Evolutionary conservation across 306 rosid genomes (phyloP).

Genomic region (Comarum palustre): DNA sequence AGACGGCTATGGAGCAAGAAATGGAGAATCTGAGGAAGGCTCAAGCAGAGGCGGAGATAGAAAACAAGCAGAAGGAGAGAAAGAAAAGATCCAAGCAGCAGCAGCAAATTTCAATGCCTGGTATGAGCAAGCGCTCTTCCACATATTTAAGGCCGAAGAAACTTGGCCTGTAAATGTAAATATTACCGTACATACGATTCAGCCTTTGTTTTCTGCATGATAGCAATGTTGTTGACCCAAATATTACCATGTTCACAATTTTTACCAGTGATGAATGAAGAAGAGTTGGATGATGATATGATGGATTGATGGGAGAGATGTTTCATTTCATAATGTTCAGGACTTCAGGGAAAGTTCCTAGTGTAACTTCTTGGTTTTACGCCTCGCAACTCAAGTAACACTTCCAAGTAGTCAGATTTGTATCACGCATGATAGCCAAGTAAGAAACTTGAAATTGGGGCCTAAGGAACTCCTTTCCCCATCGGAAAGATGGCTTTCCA

Average conservation of each 20-base stretch:
- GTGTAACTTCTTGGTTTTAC: too few species aligned
- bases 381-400: too few species aligned
- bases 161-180: conserved; percentile 57
- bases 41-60: conserved; percentile 64
- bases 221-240: not conserved
- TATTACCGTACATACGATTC: not conserved
- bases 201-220: not conserved
- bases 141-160: conserved; percentile 82
- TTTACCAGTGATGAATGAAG: not conserved
- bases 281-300: too few species aligned
- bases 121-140: conserved; percentile 66
- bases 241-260: not conserved
- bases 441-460: too few species aligned
- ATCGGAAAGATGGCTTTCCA: too few species aligned
- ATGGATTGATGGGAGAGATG: too few species aligned
- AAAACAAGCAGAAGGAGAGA: conserved; percentile 53
- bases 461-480: too few species aligned
- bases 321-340: too few species aligned
- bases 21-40: conserved; percentile 86
- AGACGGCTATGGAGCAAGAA: conserved; percentile 95
- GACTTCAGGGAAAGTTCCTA: too few species aligned
- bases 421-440: too few species aligned
- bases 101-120: conserved; percentile 73
- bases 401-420: too few species aligned
- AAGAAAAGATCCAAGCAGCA: conserved; percentile 61